phyloP scores from a whole-genome alignment of 2,329 filamentous ascomycete species.

The Alternaria arbusti region DNA sequence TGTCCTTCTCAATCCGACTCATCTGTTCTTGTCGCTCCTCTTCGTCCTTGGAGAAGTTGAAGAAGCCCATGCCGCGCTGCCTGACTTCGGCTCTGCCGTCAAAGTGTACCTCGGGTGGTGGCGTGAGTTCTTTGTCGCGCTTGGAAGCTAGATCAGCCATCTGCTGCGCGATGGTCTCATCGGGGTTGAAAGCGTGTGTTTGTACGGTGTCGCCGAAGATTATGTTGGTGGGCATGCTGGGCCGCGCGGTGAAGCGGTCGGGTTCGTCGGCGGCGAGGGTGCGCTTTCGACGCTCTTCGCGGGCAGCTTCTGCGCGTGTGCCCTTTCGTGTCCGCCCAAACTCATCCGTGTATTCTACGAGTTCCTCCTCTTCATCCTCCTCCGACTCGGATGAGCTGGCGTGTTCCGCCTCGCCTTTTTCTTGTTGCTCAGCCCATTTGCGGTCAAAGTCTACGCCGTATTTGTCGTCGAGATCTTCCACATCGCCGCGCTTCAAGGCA shows the following conservation, averaged over 20 bases:
- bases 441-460: constrained; percentile 89
- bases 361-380: constrained; percentile 59
- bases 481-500: constrained; percentile 86
- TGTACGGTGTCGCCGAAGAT: constrained; percentile 90
- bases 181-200: constrained; percentile 79
- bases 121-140: constrained; percentile 79
- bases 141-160: constrained; percentile 82
- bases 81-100: constrained; percentile 83
- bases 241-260: constrained; percentile 72
- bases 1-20: constrained; percentile 71
- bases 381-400: constrained; percentile 47
- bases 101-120: constrained; percentile 83
- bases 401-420: constrained; percentile 50
- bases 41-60: constrained; percentile 82
- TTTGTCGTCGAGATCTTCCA: constrained; percentile 67
- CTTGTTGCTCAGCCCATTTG: constrained; percentile 83
- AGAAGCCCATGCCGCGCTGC: constrained; percentile 89
- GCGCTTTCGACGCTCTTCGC: constrained; percentile 64
- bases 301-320: constrained; percentile 71
- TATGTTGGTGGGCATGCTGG: constrained; percentile 69
- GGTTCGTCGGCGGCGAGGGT: constrained; percentile 66
- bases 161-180: constrained; percentile 65
- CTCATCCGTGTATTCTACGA: constrained; percentile 90
- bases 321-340: constrained; percentile 83
- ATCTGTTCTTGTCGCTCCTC: constrained; percentile 74